Evolutionary conservation across 345 rosid genomes (phyloP).

Genomic region (Eucalyptus sp.): DNA sequence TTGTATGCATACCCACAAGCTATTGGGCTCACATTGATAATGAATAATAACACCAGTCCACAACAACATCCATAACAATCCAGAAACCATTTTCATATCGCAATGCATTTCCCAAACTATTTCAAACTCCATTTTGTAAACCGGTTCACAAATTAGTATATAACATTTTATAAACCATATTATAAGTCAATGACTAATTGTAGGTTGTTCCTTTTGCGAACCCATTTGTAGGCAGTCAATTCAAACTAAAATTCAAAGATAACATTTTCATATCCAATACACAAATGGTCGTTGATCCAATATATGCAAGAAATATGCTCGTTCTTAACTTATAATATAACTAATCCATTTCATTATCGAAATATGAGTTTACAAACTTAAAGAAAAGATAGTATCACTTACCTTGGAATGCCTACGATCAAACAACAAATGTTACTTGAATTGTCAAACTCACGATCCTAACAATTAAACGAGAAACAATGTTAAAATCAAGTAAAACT

Average conservation of each 20-base stretch:
- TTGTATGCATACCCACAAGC: too few species aligned
- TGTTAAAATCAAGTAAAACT: accelerated
- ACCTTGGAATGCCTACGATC: not conserved
- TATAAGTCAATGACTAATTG: too few species aligned
- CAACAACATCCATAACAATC: too few species aligned
- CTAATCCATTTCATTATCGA: too few species aligned
- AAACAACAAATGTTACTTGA: not conserved
- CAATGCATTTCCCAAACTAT: not conserved
- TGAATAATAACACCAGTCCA: too few species aligned
- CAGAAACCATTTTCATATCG: accelerated
- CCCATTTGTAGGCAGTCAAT: not conserved
- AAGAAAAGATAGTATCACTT: not conserved
- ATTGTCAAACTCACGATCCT: too few species aligned
- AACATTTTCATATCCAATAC: not conserved
- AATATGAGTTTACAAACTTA: not conserved
- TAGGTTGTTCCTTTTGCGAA: not conserved
- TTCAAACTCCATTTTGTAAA: not conserved
- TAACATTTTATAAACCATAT: not conserved
- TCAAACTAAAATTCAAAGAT: not conserved
- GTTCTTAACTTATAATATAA: not conserved
- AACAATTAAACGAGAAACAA: not conserved
- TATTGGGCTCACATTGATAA: accelerated
- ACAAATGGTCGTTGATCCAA: not conserved
- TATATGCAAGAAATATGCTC: too few species aligned
- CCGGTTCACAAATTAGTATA: not conserved